Conservation (phyloP, 1,284 basidiomycete species). For the Puccinia polysora region DNA sequence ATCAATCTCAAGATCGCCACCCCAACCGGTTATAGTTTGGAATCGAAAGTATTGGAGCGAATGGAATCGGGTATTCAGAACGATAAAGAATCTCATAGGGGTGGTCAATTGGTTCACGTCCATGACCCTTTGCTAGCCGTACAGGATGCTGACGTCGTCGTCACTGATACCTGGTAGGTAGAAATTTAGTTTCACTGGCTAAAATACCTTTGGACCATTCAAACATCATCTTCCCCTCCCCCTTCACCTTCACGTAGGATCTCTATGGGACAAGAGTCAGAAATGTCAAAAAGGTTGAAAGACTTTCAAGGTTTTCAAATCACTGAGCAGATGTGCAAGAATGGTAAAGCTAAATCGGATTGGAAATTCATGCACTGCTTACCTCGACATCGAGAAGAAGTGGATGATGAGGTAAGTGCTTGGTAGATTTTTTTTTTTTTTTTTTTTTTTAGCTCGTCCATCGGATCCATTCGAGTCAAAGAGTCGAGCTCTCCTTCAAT, state of each 20-base stretch:
- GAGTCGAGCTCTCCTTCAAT: not conserved
- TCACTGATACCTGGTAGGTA: slow-evolving; percentile 87
- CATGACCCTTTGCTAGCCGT: slow-evolving; percentile 79
- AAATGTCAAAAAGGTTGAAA: slow-evolving; percentile 77
- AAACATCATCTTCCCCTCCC: not conserved
- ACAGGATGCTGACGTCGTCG: slow-evolving; percentile 79
- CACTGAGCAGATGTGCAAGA: slow-evolving; percentile 62
- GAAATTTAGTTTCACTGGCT: too few relatives aligned
- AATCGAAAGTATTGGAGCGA: slow-evolving; percentile 71
- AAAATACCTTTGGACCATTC: not conserved
- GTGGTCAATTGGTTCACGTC: slow-evolving; percentile 66
- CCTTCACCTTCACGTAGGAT: slow-evolving; percentile 62
- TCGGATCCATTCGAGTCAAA: not conserved
- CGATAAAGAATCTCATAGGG: slow-evolving; percentile 51
- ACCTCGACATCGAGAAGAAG: slow-evolving; percentile 86
- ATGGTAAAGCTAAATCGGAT: slow-evolving; percentile 73
- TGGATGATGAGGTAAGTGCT: slow-evolving; percentile 67
- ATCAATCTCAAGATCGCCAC: slow-evolving; percentile 79
- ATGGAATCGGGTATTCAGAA: slow-evolving; percentile 56
- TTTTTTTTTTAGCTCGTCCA: not conserved
- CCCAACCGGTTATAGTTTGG: slow-evolving; percentile 71
- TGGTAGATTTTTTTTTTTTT: not conserved
- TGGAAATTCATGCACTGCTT: slow-evolving; percentile 98
- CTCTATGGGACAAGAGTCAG: slow-evolving; percentile 96
- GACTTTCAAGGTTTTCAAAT: slow-evolving; percentile 93